Evolutionary conservation across 257 asterid species (phyloP).

Genomic region (Eustoma russellianum): DNA sequence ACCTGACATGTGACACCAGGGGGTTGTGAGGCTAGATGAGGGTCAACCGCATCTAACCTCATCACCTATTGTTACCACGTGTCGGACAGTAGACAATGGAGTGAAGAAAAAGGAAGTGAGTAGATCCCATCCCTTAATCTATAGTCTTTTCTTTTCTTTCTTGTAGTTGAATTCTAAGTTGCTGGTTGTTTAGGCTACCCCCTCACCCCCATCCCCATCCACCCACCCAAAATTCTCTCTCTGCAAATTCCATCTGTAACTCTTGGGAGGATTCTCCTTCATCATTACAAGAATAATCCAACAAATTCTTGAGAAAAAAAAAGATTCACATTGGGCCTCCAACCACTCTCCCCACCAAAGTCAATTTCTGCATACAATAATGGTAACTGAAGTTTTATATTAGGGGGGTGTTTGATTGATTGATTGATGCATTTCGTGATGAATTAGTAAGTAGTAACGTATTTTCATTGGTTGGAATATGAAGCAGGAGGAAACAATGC

Average conservation of each 20-base stretch:
- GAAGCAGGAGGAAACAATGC: slow-evolving; percentile 37
- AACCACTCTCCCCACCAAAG: slow-evolving; percentile 5
- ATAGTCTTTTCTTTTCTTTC: neutral
- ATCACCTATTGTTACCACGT: too few species aligned
- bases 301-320: slow-evolving; percentile 1
- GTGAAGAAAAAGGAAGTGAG: too few species aligned
- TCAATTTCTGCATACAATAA: neutral
- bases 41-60: too few species aligned
- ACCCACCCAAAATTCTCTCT: slow-evolving; percentile 1
- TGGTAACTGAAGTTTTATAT: neutral
- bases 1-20: too few species aligned
- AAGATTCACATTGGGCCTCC: slow-evolving; percentile 15
- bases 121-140: too few species aligned
- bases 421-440: neutral
- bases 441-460: neutral
- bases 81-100: too few species aligned
- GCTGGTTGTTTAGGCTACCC: slow-evolving; percentile 79
- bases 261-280: slow-evolving; percentile 17
- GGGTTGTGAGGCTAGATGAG: too few species aligned
- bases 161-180: slow-evolving; percentile 64
- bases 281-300: slow-evolving; percentile 27
- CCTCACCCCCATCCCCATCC: slow-evolving; percentile 21
- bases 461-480: slow-evolving; percentile 6
- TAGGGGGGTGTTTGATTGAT: too few species aligned
- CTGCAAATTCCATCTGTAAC: slow-evolving; percentile 3